A percentile compares a stretch with the other conserved stretches of the same genome.
These are phyloP conservation scores for Evernia prunastri DNA, from an alignment of 495 filamentous ascomycete genomes.

Conservation along the genomic window DNA sequence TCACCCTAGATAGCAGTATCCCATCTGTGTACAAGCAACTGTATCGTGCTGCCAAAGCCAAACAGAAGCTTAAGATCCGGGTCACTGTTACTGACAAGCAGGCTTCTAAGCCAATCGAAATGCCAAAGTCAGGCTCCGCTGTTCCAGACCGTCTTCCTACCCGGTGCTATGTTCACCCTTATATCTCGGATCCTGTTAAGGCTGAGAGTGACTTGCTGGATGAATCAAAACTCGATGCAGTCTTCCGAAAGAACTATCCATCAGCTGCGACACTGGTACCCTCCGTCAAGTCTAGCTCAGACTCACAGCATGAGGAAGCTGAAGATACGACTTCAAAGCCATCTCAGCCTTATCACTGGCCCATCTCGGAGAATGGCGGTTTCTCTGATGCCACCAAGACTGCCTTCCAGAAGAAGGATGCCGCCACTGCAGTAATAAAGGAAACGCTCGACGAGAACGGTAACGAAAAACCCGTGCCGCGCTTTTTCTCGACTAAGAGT, in stretches of 20 bases:
- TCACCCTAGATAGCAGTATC: constrained; percentile 72
- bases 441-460: constrained; percentile 7
- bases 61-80: constrained; percentile 90
- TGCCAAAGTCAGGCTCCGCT: constrained; percentile 10
- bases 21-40: constrained; percentile 89
- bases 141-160: constrained; percentile 21
- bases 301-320: constrained; percentile 5
- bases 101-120: constrained; percentile 15
- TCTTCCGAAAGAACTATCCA: constrained; percentile 17
- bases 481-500: constrained; percentile 28
- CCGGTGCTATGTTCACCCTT: constrained; percentile 24
- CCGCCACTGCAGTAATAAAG: constrained; percentile 5
- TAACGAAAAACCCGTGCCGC: constrained; percentile 30
- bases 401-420: constrained; percentile 20
- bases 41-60: constrained; percentile 93
- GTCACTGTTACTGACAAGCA: constrained; percentile 45
- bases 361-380: constrained; percentile 14
- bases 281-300: constrained; percentile 12
- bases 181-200: constrained; percentile 22
- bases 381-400: constrained; percentile 20
- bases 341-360: constrained; percentile 19
- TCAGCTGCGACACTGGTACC: constrained; percentile 13
- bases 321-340: not conserved
- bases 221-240: not conserved
- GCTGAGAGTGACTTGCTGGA: constrained; percentile 12